These are phyloP conservation scores for Liquidambar formosana DNA, from an alignment of 164 flowering plant species.

Conservation along the genomic window DNA sequence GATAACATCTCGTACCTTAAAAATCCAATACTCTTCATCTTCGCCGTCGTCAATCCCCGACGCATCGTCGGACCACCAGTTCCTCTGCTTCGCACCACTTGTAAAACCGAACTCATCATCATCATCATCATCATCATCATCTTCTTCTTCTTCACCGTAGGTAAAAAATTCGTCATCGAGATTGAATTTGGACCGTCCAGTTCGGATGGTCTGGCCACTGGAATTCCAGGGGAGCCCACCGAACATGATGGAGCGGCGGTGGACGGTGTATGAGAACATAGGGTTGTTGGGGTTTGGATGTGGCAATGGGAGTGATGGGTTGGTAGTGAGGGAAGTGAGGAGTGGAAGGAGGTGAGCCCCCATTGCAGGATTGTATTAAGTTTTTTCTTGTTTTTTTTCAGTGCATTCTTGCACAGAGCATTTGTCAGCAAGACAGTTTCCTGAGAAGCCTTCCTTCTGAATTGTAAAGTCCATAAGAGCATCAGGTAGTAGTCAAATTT, in stretches of 20 bases:
- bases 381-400: no score
- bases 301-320: neutral
- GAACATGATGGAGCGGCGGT: neutral
- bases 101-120: slow-evolving; percentile 16
- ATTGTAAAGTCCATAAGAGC: no score
- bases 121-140: neutral
- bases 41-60: slow-evolving; percentile 15
- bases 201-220: slow-evolving; percentile 3
- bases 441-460: no score
- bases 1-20: slow-evolving; percentile 24
- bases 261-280: neutral
- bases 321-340: neutral
- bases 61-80: slow-evolving; percentile 34
- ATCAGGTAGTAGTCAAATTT: no score
- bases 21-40: slow-evolving; percentile 26
- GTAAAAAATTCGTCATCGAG: slow-evolving; percentile 12
- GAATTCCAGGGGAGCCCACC: neutral
- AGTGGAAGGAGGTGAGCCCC: neutral
- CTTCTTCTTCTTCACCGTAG: slow-evolving; percentile 18
- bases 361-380: neutral
- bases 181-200: slow-evolving; percentile 25
- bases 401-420: no score
- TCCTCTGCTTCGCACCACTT: slow-evolving; percentile 17
- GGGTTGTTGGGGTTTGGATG: neutral
- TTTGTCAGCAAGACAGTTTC: no score